A percentile compares a stretch with the other conserved stretches of the same genome.
Conservation (phyloP, 2,329 filamentous ascomycete genomes). For the Xylaria sp. region DNA sequence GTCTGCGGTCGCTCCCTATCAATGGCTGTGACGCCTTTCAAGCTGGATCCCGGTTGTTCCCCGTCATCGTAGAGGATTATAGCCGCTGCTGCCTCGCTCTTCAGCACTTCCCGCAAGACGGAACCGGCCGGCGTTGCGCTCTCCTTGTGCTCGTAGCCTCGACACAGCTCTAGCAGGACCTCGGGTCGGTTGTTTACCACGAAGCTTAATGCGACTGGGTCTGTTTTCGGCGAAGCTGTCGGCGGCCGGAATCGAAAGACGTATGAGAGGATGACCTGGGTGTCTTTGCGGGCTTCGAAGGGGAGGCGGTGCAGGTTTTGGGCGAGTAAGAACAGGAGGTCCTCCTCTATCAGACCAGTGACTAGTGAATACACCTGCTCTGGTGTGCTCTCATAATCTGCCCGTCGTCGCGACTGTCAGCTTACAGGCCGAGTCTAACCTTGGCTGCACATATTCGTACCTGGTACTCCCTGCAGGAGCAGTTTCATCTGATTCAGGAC, state of each 20-base stretch:
- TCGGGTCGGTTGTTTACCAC: slow-evolving; percentile 88
- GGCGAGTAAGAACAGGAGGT: slow-evolving; percentile 86
- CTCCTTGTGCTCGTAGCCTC: slow-evolving; percentile 88
- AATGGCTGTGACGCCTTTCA: slow-evolving; percentile 80
- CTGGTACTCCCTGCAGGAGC: slow-evolving; percentile 90
- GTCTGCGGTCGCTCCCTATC: slow-evolving; percentile 79
- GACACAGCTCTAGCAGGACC: slow-evolving; percentile 87
- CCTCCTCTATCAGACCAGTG: slow-evolving; percentile 85
- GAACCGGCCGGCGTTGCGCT: slow-evolving; percentile 92
- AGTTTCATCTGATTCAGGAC: slow-evolving; percentile 91
- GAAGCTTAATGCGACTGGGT: slow-evolving; percentile 87
- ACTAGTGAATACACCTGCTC: slow-evolving; percentile 91
- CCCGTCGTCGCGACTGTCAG: slow-evolving; percentile 30
- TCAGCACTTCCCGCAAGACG: slow-evolving; percentile 86
- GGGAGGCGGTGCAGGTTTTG: slow-evolving; percentile 84
- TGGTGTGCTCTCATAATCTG: slow-evolving; percentile 86
- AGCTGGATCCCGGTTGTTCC: slow-evolving; percentile 72
- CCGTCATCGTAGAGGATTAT: slow-evolving; percentile 94
- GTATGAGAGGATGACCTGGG: slow-evolving; percentile 94
- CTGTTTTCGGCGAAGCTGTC: slow-evolving; percentile 71
- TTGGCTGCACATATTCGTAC: slow-evolving; percentile 60
- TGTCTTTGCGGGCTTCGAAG: slow-evolving; percentile 96
- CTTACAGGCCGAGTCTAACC: slow-evolving; percentile 15
- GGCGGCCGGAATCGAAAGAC: slow-evolving; percentile 88
- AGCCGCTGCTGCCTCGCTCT: slow-evolving; percentile 89